Conservation (phyloP, 345 rosid genomes). For the Rhodamnia rubescens region DNA sequence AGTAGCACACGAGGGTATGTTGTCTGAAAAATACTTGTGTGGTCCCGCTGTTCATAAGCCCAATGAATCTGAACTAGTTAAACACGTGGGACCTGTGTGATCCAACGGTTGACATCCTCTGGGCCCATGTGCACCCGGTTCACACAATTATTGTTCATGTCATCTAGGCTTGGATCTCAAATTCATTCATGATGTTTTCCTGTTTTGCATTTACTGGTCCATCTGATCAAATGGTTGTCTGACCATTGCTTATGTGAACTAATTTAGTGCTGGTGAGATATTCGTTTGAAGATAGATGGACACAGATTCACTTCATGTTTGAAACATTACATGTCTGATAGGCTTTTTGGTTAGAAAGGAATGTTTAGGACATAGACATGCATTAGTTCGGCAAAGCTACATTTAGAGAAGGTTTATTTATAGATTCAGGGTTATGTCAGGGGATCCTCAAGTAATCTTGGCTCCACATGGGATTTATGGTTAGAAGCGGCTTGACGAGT, state of each 20-base stretch:
- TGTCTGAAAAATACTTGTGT: background rate
- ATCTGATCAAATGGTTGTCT: background rate
- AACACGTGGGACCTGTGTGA: background rate
- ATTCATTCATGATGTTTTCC: background rate
- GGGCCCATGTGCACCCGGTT: background rate
- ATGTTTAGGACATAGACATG: background rate
- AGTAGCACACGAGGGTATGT: constrained; percentile 62
- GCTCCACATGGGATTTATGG: background rate
- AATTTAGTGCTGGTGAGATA: background rate
- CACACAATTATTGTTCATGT: background rate
- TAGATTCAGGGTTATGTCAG: background rate
- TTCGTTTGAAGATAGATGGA: background rate
- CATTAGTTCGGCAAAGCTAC: background rate
- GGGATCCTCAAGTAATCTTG: background rate
- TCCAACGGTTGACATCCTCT: background rate
- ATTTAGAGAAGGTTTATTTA: background rate
- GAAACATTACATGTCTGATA: background rate
- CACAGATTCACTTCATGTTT: background rate
- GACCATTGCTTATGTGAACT: background rate
- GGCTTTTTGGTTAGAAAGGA: background rate
- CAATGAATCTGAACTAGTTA: background rate
- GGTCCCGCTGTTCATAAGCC: background rate
- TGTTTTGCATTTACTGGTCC: background rate
- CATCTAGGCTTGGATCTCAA: background rate
- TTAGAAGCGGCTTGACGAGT: background rate